A percentile compares a stretch with the other conserved stretches of the same genome.
Evolutionary conservation across 2,329 filamentous ascomycete genomes (phyloP).

Genomic region (Hypoxylon rubiginosum): DNA sequence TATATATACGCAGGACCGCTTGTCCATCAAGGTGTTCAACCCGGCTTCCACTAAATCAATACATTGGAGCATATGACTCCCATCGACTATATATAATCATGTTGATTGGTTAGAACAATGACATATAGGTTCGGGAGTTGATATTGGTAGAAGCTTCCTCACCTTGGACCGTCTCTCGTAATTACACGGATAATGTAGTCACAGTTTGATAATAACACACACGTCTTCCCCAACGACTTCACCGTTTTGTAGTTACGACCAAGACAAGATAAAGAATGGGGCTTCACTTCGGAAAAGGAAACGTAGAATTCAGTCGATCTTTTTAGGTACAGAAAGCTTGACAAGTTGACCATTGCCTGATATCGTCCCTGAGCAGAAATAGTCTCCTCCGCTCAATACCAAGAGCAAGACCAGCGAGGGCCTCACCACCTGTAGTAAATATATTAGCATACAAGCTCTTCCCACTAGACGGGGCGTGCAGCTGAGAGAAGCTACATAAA

Average conservation of each 20-base stretch:
- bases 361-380: too few relatives aligned
- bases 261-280: too few relatives aligned
- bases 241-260: too few relatives aligned
- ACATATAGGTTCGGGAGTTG: not conserved
- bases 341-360: too few relatives aligned
- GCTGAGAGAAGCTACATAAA: too few relatives aligned
- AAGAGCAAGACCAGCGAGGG: not conserved
- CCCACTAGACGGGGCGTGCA: too few relatives aligned
- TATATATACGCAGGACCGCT: constrained; percentile 15
- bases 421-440: too few relatives aligned
- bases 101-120: not conserved
- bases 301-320: too few relatives aligned
- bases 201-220: not conserved
- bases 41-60: not conserved
- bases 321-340: too few relatives aligned
- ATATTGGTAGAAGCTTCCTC: not conserved
- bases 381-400: not conserved
- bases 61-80: not conserved
- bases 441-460: too few relatives aligned
- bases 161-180: not conserved
- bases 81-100: not conserved
- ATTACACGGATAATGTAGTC: not conserved
- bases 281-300: too few relatives aligned
- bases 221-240: too few relatives aligned
- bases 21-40: constrained; percentile 33